A percentile compares a stretch with the other conserved stretches of the same genome.
Evolutionary conservation across 2,329 filamentous ascomycete species (phyloP).

Genomic region (Pseudogymnoascus sp.): DNA sequence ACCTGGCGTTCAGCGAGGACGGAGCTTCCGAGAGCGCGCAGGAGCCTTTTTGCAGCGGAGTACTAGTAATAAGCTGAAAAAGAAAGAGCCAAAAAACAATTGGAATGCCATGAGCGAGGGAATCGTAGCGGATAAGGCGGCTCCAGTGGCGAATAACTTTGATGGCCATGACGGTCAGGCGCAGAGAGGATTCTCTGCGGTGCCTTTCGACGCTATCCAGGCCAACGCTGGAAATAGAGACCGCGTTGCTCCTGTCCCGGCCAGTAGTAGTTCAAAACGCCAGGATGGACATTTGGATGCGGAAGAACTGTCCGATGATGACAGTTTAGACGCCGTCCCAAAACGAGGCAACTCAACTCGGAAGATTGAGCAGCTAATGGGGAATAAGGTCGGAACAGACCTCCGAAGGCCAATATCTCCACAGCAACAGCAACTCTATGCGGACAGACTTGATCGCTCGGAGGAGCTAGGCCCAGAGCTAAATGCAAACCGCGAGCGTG

Average conservation of each 20-base stretch:
- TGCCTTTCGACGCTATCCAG: not conserved
- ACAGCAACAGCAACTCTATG: not conserved
- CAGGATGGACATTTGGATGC: not conserved
- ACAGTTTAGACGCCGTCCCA: conserved; percentile 17
- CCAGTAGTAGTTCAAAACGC: not conserved
- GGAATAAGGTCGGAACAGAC: not conserved
- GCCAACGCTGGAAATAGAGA: not conserved
- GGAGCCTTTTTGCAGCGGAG: conserved; percentile 38
- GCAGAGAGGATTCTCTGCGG: not conserved
- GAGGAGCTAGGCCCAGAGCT: not conserved
- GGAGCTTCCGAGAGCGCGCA: conserved; percentile 53
- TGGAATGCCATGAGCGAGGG: not conserved
- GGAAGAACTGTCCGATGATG: not conserved
- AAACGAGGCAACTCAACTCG: conserved; percentile 22
- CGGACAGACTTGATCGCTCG: not conserved
- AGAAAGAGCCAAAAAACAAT: conserved; percentile 30
- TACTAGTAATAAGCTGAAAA: conserved; percentile 53
- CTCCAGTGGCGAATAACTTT: not conserved
- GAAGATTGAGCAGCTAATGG: conserved; percentile 26
- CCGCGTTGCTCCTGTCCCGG: not conserved
- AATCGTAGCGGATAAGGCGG: not conserved
- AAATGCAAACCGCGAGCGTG: not conserved
- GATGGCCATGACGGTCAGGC: not conserved
- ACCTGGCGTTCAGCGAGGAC: conserved; percentile 37
- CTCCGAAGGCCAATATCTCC: not conserved